Percentiles rank a stretch among this genome's conserved stretches.
Evolutionary conservation across 176 grass and related monocot species (phyloP).

Genomic region (Aegilops sharonensis): DNA sequence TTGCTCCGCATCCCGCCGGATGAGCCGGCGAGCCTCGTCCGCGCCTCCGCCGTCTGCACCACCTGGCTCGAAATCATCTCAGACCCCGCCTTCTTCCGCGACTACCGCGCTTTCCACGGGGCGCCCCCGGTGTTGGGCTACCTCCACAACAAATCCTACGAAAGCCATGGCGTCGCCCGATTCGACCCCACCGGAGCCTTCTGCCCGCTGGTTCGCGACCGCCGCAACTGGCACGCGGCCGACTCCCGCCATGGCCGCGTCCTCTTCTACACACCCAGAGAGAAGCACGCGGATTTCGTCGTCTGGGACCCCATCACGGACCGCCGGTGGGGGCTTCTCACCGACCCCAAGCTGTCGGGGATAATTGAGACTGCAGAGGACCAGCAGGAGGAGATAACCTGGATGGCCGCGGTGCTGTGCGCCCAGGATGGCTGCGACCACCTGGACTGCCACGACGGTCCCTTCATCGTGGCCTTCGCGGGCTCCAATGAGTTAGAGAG

Average conservation of each 20-base stretch:
- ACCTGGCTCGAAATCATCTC: neutral
- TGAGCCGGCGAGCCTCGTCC: neutral
- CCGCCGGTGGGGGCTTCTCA: neutral
- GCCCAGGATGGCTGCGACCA: neutral
- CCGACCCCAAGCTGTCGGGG: neutral
- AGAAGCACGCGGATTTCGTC: neutral
- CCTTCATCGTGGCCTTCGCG: neutral
- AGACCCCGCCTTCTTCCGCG: neutral
- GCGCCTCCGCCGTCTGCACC: neutral
- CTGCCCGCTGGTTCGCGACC: neutral
- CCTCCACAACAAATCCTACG: neutral
- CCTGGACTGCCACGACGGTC: neutral
- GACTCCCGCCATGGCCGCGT: slow-evolving; percentile 7
- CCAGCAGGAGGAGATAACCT: neutral
- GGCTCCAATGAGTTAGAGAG: neutral
- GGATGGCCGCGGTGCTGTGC: neutral
- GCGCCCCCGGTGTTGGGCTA: neutral
- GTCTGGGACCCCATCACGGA: neutral
- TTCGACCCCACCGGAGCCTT: neutral
- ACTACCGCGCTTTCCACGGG: slow-evolving; percentile 6
- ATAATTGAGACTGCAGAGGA: neutral
- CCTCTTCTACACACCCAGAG: neutral
- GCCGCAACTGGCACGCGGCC: neutral
- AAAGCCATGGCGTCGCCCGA: neutral
- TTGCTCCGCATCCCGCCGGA: neutral